Conservation (phyloP, 805 yeast genomes). For the Starmerella bacillaris region DNA sequence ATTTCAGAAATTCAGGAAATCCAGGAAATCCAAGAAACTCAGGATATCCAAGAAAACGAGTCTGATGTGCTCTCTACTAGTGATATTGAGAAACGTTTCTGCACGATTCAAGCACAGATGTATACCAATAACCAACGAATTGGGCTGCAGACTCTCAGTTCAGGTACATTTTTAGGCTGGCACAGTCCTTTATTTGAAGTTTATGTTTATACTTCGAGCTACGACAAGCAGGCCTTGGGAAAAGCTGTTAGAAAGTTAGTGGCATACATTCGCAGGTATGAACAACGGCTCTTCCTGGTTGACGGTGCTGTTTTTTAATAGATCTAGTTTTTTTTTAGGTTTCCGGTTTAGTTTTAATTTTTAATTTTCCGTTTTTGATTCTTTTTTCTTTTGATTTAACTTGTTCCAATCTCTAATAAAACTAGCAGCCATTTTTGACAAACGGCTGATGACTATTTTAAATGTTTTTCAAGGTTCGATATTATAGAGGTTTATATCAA, state of each 20-base stretch:
- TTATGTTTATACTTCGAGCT: constrained; percentile 42
- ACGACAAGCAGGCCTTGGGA: constrained; percentile 38
- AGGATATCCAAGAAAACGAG: background rate
- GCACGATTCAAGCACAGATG: constrained; percentile 25
- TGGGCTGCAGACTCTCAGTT: constrained; percentile 12
- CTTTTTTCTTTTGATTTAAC: no score
- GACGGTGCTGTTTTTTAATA: constrained; percentile 49
- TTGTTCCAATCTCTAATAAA: no score
- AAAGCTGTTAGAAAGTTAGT: constrained; percentile 46
- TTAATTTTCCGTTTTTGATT: no score
- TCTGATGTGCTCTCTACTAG: background rate
- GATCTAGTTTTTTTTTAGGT: no score
- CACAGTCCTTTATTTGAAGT: constrained; percentile 43
- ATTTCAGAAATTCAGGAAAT: no score
- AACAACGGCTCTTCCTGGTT: constrained; percentile 50
- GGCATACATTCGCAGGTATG: constrained; percentile 58
- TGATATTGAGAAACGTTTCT: constrained; percentile 10
- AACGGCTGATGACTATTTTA: no score
- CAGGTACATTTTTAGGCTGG: constrained; percentile 38
- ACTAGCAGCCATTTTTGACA: no score
- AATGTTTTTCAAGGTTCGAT: no score
- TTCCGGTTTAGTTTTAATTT: no score
- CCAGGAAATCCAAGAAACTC: background rate
- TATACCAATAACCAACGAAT: constrained; percentile 17
- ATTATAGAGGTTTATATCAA: no score